These are phyloP conservation scores for Actinomortierella ambigua DNA, from an alignment of 371 early-diverging fungal species.

Conservation along the genomic window DNA sequence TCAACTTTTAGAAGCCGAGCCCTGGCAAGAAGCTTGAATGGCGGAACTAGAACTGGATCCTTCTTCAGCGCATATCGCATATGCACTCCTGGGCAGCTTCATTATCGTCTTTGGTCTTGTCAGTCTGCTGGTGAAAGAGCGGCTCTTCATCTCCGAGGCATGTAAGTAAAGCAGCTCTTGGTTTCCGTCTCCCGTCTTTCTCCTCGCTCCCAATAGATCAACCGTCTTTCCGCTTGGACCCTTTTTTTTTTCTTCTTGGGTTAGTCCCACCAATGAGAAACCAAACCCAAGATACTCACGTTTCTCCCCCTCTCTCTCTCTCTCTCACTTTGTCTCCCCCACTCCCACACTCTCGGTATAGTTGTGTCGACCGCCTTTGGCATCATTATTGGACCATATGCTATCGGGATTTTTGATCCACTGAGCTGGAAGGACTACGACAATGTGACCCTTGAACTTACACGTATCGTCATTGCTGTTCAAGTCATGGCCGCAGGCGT, in stretches of 20 bases:
- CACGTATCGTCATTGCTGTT: constrained; percentile 81
- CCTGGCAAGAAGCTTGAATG: not conserved
- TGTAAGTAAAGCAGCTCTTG: constrained; percentile 53
- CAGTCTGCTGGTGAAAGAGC: constrained; percentile 91
- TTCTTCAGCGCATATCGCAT: constrained; percentile 37
- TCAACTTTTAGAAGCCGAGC: not conserved
- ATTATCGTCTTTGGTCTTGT: constrained; percentile 87
- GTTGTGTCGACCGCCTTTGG: constrained; percentile 90
- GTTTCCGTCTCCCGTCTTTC: too few species aligned
- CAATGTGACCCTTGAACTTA: constrained; percentile 69
- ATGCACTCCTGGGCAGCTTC: constrained; percentile 77
- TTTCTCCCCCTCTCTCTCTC: not conserved
- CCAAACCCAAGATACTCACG: too few species aligned
- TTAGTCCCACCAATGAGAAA: too few species aligned
- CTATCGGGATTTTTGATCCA: constrained; percentile 67
- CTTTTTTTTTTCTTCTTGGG: not conserved
- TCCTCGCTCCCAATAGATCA: not conserved
- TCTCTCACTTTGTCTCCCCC: not conserved
- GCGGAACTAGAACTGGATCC: constrained; percentile 19
- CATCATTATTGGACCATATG: constrained; percentile 83
- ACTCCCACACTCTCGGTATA: constrained; percentile 12
- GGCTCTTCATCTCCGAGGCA: constrained; percentile 90
- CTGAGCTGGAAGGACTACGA: constrained; percentile 54
- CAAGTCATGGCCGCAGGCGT: constrained; percentile 91
- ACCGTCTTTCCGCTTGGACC: too few species aligned